Conservation (phyloP, 352 stramenopile species). For the Blastocystis sp. region DNA sequence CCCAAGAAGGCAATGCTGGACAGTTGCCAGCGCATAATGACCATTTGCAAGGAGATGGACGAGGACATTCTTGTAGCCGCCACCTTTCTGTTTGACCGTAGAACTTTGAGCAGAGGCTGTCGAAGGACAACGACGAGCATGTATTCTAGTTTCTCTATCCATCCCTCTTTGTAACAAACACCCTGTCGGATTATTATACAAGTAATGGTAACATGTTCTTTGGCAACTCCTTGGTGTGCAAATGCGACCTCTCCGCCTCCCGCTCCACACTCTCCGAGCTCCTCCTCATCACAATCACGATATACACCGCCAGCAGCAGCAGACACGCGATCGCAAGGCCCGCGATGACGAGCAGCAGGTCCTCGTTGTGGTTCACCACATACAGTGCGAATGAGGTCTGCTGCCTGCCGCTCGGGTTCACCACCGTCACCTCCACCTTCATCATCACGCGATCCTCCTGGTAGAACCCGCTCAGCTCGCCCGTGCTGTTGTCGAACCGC, state of each 20-base stretch:
- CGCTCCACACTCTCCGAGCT: neutral
- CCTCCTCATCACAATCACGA: slow-evolving; percentile 9
- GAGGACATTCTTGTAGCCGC: slow-evolving; percentile 22
- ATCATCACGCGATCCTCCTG: neutral
- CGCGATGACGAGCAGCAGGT: slow-evolving; percentile 21
- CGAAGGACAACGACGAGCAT: slow-evolving; percentile 57
- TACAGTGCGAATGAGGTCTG: neutral
- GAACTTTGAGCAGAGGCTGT: slow-evolving; percentile 36
- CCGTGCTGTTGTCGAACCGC: slow-evolving; percentile 23
- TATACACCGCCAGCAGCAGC: neutral
- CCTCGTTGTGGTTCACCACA: slow-evolving; percentile 28
- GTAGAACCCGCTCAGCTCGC: slow-evolving; percentile 6
- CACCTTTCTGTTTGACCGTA: neutral
- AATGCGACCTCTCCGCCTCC: slow-evolving; percentile 58
- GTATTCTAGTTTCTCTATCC: slow-evolving; percentile 17
- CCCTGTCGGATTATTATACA: slow-evolving; percentile 22
- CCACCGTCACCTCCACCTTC: slow-evolving; percentile 10
- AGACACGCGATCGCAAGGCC: slow-evolving; percentile 23
- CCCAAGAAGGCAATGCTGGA: slow-evolving; percentile 37
- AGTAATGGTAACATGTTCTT: slow-evolving; percentile 51
- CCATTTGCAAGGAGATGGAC: slow-evolving; percentile 42
- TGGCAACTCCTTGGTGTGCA: slow-evolving; percentile 19
- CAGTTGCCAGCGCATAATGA: slow-evolving; percentile 48
- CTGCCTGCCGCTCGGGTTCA: slow-evolving; percentile 15
- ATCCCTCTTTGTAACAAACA: slow-evolving; percentile 25